A percentile compares a stretch with the other conserved stretches of the same genome.
Evolutionary conservation across 1,284 basidiomycete species (phyloP).

Genomic region (Ustilago hordei): DNA sequence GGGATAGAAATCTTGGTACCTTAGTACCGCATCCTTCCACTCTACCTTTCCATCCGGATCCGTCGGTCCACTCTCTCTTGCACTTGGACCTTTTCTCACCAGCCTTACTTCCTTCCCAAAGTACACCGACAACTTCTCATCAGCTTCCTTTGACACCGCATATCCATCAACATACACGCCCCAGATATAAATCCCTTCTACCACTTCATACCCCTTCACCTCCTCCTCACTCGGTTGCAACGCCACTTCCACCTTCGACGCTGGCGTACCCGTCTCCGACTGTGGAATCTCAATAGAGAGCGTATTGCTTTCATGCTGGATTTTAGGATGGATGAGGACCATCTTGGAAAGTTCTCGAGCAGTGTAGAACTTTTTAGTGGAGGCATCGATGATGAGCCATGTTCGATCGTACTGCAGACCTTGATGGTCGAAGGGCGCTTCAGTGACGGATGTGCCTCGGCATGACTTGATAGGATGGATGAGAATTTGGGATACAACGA

Average conservation of each 20-base stretch:
- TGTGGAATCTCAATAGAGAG: conserved; percentile 59
- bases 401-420: conserved; percentile 62
- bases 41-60: conserved; percentile 43
- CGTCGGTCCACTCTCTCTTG: conserved; percentile 35
- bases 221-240: conserved; percentile 46
- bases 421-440: conserved; percentile 48
- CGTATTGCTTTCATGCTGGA: conserved; percentile 35
- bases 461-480: conserved; percentile 67
- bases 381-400: conserved; percentile 63
- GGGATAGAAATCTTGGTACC: conserved; percentile 61
- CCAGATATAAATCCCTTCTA: conserved; percentile 61
- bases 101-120: conserved; percentile 60
- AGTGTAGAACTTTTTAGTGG: conserved; percentile 57
- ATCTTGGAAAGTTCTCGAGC: conserved; percentile 63
- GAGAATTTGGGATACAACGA: conserved; percentile 42
- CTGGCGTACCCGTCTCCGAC: conserved; percentile 38
- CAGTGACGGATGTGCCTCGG: conserved; percentile 54
- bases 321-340: conserved; percentile 58
- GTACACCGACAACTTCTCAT: conserved; percentile 55
- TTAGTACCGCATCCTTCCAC: conserved; percentile 37
- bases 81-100: conserved; percentile 57
- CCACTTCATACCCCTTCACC: conserved; percentile 45
- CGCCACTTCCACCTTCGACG: conserved; percentile 33
- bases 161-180: conserved; percentile 56
- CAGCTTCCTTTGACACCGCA: conserved; percentile 56